Evolutionary conservation across 2,329 filamentous ascomycete species (phyloP), one percentile per base, ranked within the genome.

Genomic region (Pestalotiopsis sp.): DNA sequence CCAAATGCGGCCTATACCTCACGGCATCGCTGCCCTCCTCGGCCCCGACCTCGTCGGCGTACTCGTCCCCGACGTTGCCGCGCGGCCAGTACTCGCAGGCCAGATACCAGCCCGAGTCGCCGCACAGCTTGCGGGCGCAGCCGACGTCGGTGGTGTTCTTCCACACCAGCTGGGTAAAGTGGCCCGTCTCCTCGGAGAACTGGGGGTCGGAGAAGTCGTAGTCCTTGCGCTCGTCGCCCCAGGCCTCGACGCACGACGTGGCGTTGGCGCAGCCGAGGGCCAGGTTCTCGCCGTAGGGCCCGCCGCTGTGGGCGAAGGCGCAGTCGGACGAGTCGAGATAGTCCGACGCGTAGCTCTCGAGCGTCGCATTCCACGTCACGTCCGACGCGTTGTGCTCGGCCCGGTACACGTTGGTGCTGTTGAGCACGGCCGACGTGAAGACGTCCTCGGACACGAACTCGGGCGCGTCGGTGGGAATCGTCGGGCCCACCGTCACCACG

Each of bases 81-180:
- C 84, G 77, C 1, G 91, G 91, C 82, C 84, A 90, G 78, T 93
- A 93, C 80, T 93, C 90, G 73, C 91, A 94, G 27, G 89, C 89
- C 0, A 93, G 81, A 77, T 87, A 92, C 88, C 89, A 92, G 0
- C 89, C 89, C 45, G 79, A 80, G 66, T 78, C 72, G 45, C 80
- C 77, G 64, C 85, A 88, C 58, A 84, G 70, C 71, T 72, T 80
- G 68, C 78, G 79, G 27, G 77, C 84, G 68, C 86, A 94, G 0
- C 90, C 90, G 0, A 91, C 85, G 41, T 83, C 81, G 6, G 81
- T 89, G 1, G 89, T 92, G 27, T 82, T 78, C 77, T 86, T 88
- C 91, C 92, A 94, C 5, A 94, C 91, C 6, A 94, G 78, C 81
- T 93, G 91, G 1, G 91, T 92, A 73, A 94, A 94, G 76, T 93